Conservation (phyloP, 116 monocot species). For the Thalassia testudinum region DNA sequence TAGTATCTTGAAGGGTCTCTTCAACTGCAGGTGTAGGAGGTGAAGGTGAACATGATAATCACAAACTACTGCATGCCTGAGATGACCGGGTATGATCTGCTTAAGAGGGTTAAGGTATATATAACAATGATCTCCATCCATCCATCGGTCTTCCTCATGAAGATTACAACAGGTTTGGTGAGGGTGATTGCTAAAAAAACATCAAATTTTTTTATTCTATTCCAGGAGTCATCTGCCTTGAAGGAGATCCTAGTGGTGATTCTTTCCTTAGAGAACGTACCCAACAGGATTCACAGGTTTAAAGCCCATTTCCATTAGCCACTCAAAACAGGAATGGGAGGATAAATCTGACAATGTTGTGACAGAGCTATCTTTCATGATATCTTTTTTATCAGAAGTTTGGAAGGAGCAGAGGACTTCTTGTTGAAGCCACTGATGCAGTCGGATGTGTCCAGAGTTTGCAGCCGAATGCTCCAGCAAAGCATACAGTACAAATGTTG, state of each 20-base stretch:
- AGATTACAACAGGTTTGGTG: background rate
- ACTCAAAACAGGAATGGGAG: background rate
- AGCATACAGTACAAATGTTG: too few species aligned
- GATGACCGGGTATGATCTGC: conserved; percentile 78
- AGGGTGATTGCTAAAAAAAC: background rate
- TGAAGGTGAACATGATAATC: conserved; percentile 65
- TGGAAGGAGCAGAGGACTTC: conserved; percentile 86
- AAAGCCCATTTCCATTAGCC: too few species aligned
- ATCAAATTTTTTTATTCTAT: background rate
- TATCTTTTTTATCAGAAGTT: conserved; percentile 22
- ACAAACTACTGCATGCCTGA: conserved; percentile 89
- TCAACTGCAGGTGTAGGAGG: conserved; percentile 37
- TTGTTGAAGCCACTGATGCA: conserved; percentile 58
- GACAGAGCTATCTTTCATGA: background rate
- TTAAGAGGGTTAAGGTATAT: conserved; percentile 57
- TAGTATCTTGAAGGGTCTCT: background rate
- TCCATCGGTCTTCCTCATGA: background rate
- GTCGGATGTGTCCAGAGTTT: conserved; percentile 52
- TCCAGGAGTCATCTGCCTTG: conserved; percentile 43
- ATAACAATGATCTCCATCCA: background rate
- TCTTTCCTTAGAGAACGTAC: conserved; percentile 76
- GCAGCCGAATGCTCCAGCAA: conserved; percentile 19
- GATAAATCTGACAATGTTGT: background rate
- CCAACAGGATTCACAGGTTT: conserved; percentile 60
- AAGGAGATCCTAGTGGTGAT: conserved; percentile 73